phyloP scores from a whole-genome alignment of 441 rosid genomes.

The Jatropha podagrica region DNA sequence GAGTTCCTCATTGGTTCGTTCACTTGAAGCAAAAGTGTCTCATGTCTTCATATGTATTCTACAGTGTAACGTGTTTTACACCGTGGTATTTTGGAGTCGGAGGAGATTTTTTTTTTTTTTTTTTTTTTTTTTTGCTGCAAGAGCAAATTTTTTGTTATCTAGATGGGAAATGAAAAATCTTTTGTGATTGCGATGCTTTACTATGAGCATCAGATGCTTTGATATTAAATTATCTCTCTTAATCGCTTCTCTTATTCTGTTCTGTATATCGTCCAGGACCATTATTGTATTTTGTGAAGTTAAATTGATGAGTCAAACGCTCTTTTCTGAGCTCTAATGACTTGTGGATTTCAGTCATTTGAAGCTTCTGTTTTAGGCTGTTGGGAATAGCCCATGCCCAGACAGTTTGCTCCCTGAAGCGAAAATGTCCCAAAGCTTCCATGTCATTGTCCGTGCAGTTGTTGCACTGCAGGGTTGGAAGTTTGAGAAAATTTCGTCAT shows the following conservation, averaged over 20 bases:
- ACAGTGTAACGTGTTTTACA: slow-evolving; percentile 30
- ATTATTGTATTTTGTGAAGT: neutral
- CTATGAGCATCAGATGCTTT: neutral
- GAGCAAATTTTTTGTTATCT: neutral
- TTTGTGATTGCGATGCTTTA: too few species aligned
- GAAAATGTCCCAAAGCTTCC: slow-evolving; percentile 14
- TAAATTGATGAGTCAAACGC: neutral
- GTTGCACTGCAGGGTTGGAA: neutral
- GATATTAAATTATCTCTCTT: neutral
- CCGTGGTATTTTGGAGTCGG: slow-evolving; percentile 32
- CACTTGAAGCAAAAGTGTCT: slow-evolving; percentile 52
- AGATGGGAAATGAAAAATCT: too few species aligned
- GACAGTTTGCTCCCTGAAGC: slow-evolving; percentile 26
- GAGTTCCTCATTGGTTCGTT: slow-evolving; percentile 52
- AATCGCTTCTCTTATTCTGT: neutral
- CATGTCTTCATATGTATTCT: slow-evolving; percentile 28
- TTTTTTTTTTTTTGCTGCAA: neutral
- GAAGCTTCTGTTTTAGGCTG: slow-evolving; percentile 26
- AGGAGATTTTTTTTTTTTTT: neutral
- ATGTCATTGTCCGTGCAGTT: neutral
- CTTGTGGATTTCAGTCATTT: neutral
- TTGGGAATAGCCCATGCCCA: slow-evolving; percentile 13
- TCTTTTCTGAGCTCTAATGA: slow-evolving; percentile 1
- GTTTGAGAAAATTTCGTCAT: neutral
- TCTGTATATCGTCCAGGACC: neutral